A percentile compares a stretch with the other conserved stretches of the same genome.
Evolutionary conservation across 108 stramenopile species (phyloP).

Genomic region (Discostella stelligeroides): DNA sequence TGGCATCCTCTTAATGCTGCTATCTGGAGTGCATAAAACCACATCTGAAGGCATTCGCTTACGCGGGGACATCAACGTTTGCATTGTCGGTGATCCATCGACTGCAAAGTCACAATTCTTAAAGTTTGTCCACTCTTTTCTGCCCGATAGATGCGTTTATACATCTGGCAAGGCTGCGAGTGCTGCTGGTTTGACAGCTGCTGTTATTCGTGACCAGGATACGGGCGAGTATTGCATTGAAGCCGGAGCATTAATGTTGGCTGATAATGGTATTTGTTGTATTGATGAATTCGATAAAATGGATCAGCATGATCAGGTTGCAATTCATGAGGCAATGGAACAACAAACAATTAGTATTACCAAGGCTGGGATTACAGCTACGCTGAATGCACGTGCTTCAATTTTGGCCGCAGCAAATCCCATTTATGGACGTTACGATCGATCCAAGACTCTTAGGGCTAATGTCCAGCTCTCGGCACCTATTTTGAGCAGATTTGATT

Average conservation of each 20-base stretch:
- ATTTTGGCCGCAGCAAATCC: slow-evolving; percentile 99
- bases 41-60: slow-evolving; percentile 96
- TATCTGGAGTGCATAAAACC: slow-evolving; percentile 97
- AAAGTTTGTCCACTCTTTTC: slow-evolving; percentile 94
- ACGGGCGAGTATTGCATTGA: slow-evolving; percentile 99
- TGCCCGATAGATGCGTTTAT: slow-evolving; percentile 93
- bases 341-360: slow-evolving; percentile 99
- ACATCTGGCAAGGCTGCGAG: slow-evolving; percentile 97
- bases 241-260: slow-evolving; percentile 99
- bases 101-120: slow-evolving; percentile 99
- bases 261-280: slow-evolving; percentile 99
- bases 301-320: slow-evolving; percentile 96
- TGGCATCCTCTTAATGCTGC: slow-evolving; percentile 93
- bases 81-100: slow-evolving; percentile 98
- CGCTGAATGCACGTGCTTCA: slow-evolving; percentile 97
- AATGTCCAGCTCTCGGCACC: slow-evolving; percentile 96
- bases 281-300: slow-evolving; percentile 97
- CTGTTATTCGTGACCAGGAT: slow-evolving; percentile 95
- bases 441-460: slow-evolving; percentile 94
- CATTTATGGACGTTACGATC: slow-evolving; percentile 97
- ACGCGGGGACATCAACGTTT: slow-evolving; percentile 98
- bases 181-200: slow-evolving; percentile 99
- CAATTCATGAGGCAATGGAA: slow-evolving; percentile 99
- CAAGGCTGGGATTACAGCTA: slow-evolving; percentile 99
- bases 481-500: slow-evolving; percentile 98